These are phyloP conservation scores for Ganoderma resinaceum DNA, from an alignment of 1,284 basidiomycete genomes.

Conservation along the genomic window DNA sequence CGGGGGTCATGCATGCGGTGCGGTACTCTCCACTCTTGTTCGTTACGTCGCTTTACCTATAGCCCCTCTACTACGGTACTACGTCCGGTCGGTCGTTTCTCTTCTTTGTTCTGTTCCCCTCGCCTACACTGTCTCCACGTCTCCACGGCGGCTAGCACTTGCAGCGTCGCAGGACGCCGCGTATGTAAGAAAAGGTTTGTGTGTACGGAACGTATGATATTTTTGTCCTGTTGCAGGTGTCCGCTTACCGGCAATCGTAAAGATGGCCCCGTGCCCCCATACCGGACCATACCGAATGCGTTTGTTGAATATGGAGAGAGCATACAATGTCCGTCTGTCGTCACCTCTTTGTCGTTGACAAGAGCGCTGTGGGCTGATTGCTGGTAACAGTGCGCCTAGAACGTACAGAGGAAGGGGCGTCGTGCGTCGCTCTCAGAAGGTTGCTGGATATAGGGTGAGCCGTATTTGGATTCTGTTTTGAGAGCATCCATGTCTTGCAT, in stretches of 20 bases:
- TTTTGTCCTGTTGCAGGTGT: constrained; percentile 4
- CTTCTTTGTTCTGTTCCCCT: constrained; percentile 9
- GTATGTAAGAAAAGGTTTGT: constrained; percentile 8
- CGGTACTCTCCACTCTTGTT: constrained; percentile 28
- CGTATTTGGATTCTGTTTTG: neutral
- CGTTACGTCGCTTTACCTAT: constrained; percentile 23
- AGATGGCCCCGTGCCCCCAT: neutral
- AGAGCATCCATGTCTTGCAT: neutral
- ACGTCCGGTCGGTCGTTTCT: constrained; percentile 40
- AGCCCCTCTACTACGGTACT: constrained; percentile 28
- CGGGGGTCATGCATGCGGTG: constrained; percentile 30
- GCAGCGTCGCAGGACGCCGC: neutral
- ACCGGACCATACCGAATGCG: neutral
- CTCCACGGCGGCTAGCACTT: neutral
- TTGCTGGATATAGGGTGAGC: neutral
- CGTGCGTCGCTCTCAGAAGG: neutral
- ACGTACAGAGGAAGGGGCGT: neutral
- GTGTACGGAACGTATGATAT: constrained; percentile 4
- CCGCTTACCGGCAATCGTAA: neutral
- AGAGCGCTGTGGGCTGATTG: neutral
- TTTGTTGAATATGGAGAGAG: neutral
- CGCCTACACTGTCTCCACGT: constrained; percentile 10
- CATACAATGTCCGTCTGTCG: constrained; percentile 3
- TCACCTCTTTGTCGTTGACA: neutral
- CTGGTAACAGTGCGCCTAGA: neutral